phyloP scores from a whole-genome alignment of 2,329 filamentous ascomycete genomes.

The Claviceps sp. region DNA sequence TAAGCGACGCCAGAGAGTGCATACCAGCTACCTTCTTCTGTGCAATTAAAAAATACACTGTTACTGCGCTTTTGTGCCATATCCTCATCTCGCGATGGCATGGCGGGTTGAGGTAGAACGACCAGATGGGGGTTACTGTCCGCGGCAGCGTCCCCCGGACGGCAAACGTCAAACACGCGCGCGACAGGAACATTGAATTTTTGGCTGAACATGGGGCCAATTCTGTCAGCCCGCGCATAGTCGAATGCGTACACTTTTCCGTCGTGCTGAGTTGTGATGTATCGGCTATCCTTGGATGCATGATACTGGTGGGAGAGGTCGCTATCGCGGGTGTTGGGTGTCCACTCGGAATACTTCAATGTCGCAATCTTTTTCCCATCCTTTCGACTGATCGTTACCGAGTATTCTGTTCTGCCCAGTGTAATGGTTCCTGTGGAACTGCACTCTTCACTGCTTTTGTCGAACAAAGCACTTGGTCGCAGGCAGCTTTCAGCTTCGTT shows the following conservation, averaged over 20 bases:
- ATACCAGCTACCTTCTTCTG: conserved; percentile 80
- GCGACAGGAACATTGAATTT: conserved; percentile 67
- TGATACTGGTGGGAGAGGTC: conserved; percentile 78
- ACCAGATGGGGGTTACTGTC: conserved; percentile 65
- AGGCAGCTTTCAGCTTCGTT: conserved; percentile 65
- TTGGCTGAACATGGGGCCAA: conserved; percentile 49
- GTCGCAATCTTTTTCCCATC: conserved; percentile 71
- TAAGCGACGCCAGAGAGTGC: conserved; percentile 80
- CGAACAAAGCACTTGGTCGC: conserved; percentile 51
- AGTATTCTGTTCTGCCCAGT: conserved; percentile 80
- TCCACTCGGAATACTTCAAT: conserved; percentile 88
- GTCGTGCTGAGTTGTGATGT: conserved; percentile 78
- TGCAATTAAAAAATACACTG: conserved; percentile 76
- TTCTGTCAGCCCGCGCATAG: conserved; percentile 39
- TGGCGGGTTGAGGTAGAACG: conserved; percentile 71
- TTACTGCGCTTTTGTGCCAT: conserved; percentile 40
- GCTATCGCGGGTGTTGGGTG: conserved; percentile 76
- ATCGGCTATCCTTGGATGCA: conserved; percentile 69
- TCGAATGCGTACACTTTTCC: conserved; percentile 74
- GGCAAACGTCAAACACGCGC: conserved; percentile 77
- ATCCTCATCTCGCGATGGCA: conserved; percentile 40
- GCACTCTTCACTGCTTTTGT: conserved; percentile 61
- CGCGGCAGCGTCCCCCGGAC: conserved; percentile 48
- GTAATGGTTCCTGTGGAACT: conserved; percentile 68
- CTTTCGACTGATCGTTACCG: conserved; percentile 66